These are phyloP conservation scores for Teunomyces cretensis DNA, from an alignment of 805 yeast species.

Conservation along the genomic window DNA sequence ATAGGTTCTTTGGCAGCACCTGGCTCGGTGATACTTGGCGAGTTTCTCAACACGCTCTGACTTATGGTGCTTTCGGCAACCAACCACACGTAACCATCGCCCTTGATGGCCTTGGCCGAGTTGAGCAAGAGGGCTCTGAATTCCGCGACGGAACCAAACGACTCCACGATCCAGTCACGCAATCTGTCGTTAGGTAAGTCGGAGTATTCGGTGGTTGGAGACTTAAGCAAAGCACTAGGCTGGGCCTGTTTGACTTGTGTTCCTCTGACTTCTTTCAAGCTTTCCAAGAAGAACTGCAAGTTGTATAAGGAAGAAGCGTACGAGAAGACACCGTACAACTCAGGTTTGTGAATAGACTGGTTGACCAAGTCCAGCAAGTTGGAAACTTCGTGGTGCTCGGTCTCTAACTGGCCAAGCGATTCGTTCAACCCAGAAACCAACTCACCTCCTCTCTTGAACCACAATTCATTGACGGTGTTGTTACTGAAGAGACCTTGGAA, in stretches of 20 bases:
- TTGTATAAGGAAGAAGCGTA: slow-evolving; percentile 49
- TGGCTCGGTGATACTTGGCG: slow-evolving; percentile 11
- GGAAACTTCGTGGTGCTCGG: slow-evolving; percentile 9
- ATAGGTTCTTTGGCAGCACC: slow-evolving; percentile 10
- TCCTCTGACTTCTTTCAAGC: slow-evolving; percentile 32
- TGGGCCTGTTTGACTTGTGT: slow-evolving; percentile 14
- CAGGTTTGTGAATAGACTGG: slow-evolving; percentile 45
- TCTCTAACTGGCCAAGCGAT: slow-evolving; percentile 19
- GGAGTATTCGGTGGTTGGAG: slow-evolving; percentile 41
- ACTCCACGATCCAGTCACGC: slow-evolving; percentile 48
- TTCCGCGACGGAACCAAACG: slow-evolving; percentile 77
- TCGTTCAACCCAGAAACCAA: slow-evolving; percentile 36
- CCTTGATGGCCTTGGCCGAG: slow-evolving; percentile 71
- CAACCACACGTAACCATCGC: slow-evolving; percentile 91
- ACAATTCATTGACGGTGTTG: slow-evolving; percentile 32
- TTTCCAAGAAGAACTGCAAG: slow-evolving; percentile 48
- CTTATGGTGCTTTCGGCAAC: slow-evolving; percentile 55
- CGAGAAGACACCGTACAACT: slow-evolving; percentile 43
- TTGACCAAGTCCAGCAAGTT: slow-evolving; percentile 29
- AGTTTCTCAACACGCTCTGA: slow-evolving; percentile 23
- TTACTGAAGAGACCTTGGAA: slow-evolving; percentile 37
- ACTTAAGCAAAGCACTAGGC: slow-evolving; percentile 40
- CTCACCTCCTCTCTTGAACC: slow-evolving; percentile 39
- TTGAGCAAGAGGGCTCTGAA: slow-evolving; percentile 68
- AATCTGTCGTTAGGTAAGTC: slow-evolving; percentile 39